These are phyloP conservation scores for Solanum hybrid DNA, from an alignment of 305 asterid genomes.

Conservation along the genomic window DNA sequence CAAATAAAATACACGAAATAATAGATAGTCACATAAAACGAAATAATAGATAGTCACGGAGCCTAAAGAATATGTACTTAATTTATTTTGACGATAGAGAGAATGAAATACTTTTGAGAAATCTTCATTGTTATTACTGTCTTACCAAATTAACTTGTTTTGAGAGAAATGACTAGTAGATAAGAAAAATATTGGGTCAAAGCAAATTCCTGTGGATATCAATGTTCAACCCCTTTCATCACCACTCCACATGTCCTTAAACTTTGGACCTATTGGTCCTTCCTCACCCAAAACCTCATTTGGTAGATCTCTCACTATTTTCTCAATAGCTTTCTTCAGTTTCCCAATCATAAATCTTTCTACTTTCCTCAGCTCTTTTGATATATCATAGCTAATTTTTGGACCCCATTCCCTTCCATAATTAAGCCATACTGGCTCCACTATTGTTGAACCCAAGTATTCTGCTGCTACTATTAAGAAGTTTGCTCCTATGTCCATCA, in stretches of 20 bases:
- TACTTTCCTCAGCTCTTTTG: conserved; percentile 18
- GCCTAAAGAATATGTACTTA: background rate
- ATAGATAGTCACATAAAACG: background rate
- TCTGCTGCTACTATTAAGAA: conserved; percentile 15
- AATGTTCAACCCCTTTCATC: conserved; percentile 22
- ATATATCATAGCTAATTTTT: conserved; percentile 19
- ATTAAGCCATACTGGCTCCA: conserved; percentile 32
- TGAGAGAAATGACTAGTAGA: background rate
- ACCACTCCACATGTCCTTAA: conserved; percentile 38
- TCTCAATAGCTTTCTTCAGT: conserved; percentile 13
- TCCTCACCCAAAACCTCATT: conserved; percentile 32
- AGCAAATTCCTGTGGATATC: background rate
- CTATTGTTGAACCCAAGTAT: conserved; percentile 12
- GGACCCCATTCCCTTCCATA: conserved; percentile 43
- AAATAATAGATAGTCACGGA: background rate
- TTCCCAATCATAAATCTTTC: conserved; percentile 18
- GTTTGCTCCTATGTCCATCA: conserved; percentile 17
- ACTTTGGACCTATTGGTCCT: conserved; percentile 37
- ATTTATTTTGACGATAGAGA: background rate
- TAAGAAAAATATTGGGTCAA: background rate
- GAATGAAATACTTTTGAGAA: background rate
- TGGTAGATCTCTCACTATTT: conserved; percentile 15
- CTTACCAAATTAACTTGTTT: background rate
- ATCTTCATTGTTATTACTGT: background rate
- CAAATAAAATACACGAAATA: background rate